Evolutionary conservation across 305 asterid species (phyloP), one percentile per base, ranked within the genome.

Genomic region (Solanum aculeatissimum): DNA sequence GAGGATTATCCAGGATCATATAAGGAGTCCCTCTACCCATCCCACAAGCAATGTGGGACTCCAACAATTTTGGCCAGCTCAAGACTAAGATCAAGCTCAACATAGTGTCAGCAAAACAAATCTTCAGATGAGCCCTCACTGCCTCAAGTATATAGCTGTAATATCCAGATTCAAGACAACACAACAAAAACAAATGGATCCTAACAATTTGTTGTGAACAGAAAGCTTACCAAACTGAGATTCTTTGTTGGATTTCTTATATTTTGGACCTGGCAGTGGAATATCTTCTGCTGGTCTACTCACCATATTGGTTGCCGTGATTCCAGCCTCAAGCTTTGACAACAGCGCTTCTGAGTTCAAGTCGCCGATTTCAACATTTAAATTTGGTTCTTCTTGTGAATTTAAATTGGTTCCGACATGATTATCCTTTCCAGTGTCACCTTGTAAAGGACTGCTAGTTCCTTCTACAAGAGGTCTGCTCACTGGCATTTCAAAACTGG

Each of bases 401-500:
- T 27, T 65, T 32, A 62, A 45, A 40, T 62, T 51, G 54, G 53
- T 21, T 4, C 63, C 29, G 42, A 81, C 58, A 19, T 38, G 45
- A 81, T 43, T 68, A 45, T 29, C 12, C 49, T 35, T 32, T 43
- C 58, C 79, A 82, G 1, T 19, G 57, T 82, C 60, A 65, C 65
- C 79, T 47, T 45, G 47, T 27, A 60, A 82, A 29, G 35, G 29
- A 42, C 29, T 62, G 65, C 51, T 65, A 42, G 57, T 47, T 82
- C 53, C 85, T 62, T 29, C 63, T 81, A 42, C 57, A 40, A 42
- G 75, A 65, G 55, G 82, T 49, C 32, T 58, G 51, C 25, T 35
- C 19, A 72, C 83, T 18, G 47, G 86, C 84, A 72, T 66, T 86
- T 86, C 88, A 74, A 57, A 88, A 62, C 51, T 47, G 25, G 86